A percentile compares a stretch with the other conserved stretches of the same genome.
Conservation (phyloP, 2,329 filamentous ascomycete genomes). For the Colletotrichum incanum region DNA sequence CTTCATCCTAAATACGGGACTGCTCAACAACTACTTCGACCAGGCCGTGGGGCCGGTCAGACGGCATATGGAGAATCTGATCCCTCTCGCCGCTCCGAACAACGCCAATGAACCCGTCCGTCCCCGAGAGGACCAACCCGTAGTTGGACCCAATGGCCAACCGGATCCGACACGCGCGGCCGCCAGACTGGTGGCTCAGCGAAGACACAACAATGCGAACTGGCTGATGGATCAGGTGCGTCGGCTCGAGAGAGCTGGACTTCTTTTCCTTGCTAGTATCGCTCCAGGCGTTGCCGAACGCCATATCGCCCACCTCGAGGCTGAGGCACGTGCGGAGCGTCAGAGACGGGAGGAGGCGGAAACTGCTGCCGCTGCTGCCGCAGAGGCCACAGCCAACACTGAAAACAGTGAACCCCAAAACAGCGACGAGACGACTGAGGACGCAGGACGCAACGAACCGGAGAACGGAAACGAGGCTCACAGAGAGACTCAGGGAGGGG, state of each 20-base stretch:
- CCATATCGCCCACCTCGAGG: constrained; percentile 73
- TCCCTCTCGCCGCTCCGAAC: constrained; percentile 65
- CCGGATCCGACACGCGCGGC: constrained; percentile 68
- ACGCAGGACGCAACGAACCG: constrained; percentile 7
- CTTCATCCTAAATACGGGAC: constrained; percentile 73
- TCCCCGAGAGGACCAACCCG: constrained; percentile 11
- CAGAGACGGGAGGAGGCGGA: constrained; percentile 61
- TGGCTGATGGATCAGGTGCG: constrained; percentile 68
- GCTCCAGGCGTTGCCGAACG: constrained; percentile 77
- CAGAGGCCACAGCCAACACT: constrained; percentile 48
- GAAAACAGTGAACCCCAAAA: constrained; percentile 24
- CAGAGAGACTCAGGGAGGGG: constrained; percentile 16
- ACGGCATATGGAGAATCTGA: constrained; percentile 71
- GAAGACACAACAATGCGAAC: constrained; percentile 60
- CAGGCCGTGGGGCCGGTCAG: constrained; percentile 71
- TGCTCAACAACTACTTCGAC: constrained; percentile 70
- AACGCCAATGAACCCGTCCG: constrained; percentile 46
- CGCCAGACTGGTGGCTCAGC: constrained; percentile 67
- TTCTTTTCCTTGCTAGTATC: constrained; percentile 77
- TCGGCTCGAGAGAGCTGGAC: constrained; percentile 71
- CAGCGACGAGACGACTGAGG: constrained; percentile 22
- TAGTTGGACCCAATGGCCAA: constrained; percentile 47
- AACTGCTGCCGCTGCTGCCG: constrained; percentile 55
- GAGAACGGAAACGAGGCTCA: constrained; percentile 8
- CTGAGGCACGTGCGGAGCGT: constrained; percentile 63